Percentiles rank a stretch among this genome's conserved stretches.
These are phyloP conservation scores for Leptographium lundbergii DNA, from an alignment of 2,329 filamentous ascomycete species.

Conservation along the genomic window DNA sequence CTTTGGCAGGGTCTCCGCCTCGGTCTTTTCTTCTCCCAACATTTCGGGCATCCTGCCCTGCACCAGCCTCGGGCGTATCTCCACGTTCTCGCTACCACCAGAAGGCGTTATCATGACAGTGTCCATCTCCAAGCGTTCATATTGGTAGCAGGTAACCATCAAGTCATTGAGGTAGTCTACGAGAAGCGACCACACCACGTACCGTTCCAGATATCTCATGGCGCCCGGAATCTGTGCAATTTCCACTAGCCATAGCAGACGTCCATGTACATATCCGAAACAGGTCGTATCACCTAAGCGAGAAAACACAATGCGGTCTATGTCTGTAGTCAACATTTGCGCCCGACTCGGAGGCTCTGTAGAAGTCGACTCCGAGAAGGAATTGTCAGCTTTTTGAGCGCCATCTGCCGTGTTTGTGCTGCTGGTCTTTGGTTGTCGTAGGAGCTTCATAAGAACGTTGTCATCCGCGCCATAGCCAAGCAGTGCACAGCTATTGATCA, in stretches of 20 bases:
- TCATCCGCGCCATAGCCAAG: constrained; percentile 39
- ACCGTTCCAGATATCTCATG: constrained; percentile 28
- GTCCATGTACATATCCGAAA: constrained; percentile 49
- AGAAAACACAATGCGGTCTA: constrained; percentile 32
- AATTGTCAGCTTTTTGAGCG: background rate
- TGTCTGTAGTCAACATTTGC: constrained; percentile 25
- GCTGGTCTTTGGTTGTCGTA: constrained; percentile 16
- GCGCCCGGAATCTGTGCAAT: constrained; percentile 28
- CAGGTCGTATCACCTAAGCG: constrained; percentile 45
- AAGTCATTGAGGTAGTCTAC: constrained; percentile 26
- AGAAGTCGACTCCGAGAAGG: background rate
- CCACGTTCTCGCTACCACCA: background rate
- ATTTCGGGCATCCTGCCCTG: too few relatives aligned
- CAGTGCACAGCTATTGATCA: constrained; percentile 40
- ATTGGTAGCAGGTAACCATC: constrained; percentile 13
- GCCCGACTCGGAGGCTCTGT: background rate
- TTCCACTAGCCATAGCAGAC: constrained; percentile 44
- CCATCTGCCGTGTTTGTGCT: constrained; percentile 1
- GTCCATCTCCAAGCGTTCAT: constrained; percentile 24
- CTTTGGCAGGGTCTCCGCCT: too few relatives aligned
- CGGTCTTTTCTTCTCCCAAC: background rate
- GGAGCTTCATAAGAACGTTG: constrained; percentile 29
- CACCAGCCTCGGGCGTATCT: too few relatives aligned
- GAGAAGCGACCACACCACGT: constrained; percentile 26
- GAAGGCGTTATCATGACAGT: background rate